Conservation (phyloP, 2,329 filamentous ascomycete species). For the Cordyceps tenuipes region DNA sequence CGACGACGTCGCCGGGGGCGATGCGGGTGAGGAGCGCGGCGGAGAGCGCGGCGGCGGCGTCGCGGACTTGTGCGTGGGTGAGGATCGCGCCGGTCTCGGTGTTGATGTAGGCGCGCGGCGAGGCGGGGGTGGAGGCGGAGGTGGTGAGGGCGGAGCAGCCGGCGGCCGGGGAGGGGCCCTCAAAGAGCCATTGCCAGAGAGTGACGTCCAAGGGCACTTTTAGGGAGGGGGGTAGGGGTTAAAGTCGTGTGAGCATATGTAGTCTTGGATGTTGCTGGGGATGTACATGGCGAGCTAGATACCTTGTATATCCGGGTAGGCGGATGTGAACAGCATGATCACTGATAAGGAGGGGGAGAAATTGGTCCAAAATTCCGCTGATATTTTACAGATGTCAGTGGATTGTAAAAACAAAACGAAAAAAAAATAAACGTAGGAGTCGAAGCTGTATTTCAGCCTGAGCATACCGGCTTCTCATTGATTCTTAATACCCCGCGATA, state of each 20-base stretch:
- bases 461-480: not conserved
- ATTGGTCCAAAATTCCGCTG: not conserved
- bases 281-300: not conserved
- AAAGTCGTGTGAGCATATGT: not conserved
- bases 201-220: constrained; percentile 4
- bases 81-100: not conserved
- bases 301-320: constrained; percentile 10
- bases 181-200: constrained; percentile 10
- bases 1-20: not conserved
- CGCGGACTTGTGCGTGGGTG: constrained; percentile 2
- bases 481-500: not conserved
- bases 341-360: no score
- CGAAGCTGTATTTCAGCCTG: not conserved
- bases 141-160: not conserved
- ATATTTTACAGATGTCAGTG: not conserved
- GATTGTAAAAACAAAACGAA: no score
- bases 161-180: not conserved
- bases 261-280: no score
- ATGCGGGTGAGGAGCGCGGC: not conserved
- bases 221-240: no score
- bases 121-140: not conserved
- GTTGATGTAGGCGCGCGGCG: constrained; percentile 5
- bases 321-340: constrained; percentile 9
- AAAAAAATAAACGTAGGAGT: not conserved
- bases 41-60: constrained; percentile 3